Percentiles rank a stretch among this genome's conserved stretches.
Evolutionary conservation across 495 filamentous ascomycete genomes (phyloP).

Genomic region (Penicillium arizonense): DNA sequence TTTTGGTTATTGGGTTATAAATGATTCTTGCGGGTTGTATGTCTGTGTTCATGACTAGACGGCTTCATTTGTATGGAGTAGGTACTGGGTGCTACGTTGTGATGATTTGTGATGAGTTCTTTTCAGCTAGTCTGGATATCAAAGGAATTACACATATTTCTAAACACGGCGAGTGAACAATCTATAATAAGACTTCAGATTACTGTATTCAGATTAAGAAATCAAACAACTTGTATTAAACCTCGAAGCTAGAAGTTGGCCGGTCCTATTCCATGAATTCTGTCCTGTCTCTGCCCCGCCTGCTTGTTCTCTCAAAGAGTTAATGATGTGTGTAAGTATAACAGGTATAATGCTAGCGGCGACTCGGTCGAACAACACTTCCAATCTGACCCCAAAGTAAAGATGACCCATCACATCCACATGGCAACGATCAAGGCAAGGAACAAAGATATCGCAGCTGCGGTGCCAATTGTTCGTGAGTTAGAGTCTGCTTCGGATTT

Average conservation of each 20-base stretch:
- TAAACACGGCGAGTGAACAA: no score
- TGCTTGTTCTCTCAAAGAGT: background rate
- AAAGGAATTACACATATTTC: background rate
- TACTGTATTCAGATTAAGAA: background rate
- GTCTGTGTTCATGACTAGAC: background rate
- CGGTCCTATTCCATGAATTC: background rate
- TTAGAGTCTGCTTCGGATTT: slow-evolving; percentile 21
- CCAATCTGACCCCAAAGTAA: background rate
- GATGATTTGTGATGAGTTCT: background rate
- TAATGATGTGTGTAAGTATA: slow-evolving; percentile 15
- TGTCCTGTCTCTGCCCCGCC: background rate
- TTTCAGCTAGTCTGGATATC: slow-evolving; percentile 2
- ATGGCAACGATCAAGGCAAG: slow-evolving; percentile 24
- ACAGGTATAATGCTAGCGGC: background rate
- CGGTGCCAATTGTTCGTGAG: slow-evolving; percentile 16
- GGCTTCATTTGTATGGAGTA: no score
- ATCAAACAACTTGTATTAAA: background rate
- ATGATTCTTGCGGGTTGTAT: background rate
- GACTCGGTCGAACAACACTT: background rate
- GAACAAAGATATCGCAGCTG: slow-evolving; percentile 23
- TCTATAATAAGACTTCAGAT: no score
- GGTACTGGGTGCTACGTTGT: background rate
- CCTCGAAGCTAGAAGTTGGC: background rate
- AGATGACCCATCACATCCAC: slow-evolving; percentile 19
- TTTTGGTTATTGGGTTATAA: background rate